Base-by-base conservation (phyloP, 2,329 filamentous ascomycete species). In the Pseudopyricularia cyperi region DNA sequence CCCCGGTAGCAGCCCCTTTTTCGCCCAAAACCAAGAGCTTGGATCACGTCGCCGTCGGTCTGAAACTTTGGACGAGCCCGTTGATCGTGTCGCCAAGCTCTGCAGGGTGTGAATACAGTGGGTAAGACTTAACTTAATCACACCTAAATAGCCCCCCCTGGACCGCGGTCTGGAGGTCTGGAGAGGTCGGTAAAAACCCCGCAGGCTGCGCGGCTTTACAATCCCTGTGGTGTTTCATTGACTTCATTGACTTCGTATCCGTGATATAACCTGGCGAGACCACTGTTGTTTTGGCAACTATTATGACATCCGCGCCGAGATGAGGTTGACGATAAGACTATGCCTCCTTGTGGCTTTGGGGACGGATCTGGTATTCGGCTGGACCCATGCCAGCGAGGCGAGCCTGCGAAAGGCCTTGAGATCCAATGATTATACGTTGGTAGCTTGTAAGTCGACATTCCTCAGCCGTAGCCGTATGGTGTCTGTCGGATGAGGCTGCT, bases 401-500 rank as follows among this genome's bases (percentile, higher is more conserved):
- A 52, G 37, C 15, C 42, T 57, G 1, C 24, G 34, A 2, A 35
- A 57, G 26, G 49, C 53, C 1, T 37, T 59, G 17, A 42, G 51
- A 8, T 50, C 48, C 2, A 56, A 56, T 12, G 59, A 61, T 1
- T 52, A 58, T 28, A 61, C 59, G 1, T 54, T 68, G 2, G 57
- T 65, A 33, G 65, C 65, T 14, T 68, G 65, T 67, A 56, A 59
- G 66, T n/a, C 17, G 19, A 7, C 19, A 17, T 37, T 22, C 12
- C 12, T 51, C 7, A 46, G n/a, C 2, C n/a, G n/a, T n/a, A n/a
- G n/a, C n/a, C n/a, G n/a, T n/a, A n/a, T n/a, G n/a, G n/a, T n/a
- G n/a, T n/a, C n/a, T n/a, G n/a, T n/a, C n/a, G 37, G 37, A 15
- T n/a, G 22, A 42, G 17, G 17, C 14, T 42, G 15, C 48, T 50